These are phyloP conservation scores for Phytopythium aichiense DNA, from an alignment of 352 stramenopile genomes.

Conservation along the genomic window DNA sequence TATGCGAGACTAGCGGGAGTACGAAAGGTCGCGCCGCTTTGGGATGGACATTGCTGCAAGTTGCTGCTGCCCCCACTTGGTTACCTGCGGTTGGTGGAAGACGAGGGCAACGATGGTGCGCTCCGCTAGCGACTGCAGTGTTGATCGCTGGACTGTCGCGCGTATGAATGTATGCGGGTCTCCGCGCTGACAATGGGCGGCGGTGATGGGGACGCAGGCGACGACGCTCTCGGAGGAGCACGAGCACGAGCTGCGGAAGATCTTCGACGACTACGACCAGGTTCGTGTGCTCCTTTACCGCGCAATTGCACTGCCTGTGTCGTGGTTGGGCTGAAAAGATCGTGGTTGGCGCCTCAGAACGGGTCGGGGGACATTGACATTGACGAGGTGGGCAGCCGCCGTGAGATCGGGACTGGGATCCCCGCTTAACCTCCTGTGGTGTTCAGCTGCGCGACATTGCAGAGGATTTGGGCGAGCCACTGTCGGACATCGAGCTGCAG, in stretches of 20 bases:
- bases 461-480: constrained; percentile 65
- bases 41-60: neutral
- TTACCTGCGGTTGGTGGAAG: neutral
- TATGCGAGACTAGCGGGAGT: too few species aligned
- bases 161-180: neutral
- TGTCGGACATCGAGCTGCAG: constrained; percentile 67
- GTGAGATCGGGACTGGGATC: neutral
- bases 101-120: neutral
- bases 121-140: neutral
- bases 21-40: neutral
- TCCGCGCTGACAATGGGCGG: neutral
- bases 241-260: constrained; percentile 65
- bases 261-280: constrained; percentile 77
- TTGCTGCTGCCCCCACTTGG: neutral
- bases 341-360: constrained; percentile 25
- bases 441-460: constrained; percentile 62
- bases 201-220: constrained; percentile 12
- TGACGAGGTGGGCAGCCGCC: constrained; percentile 36
- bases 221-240: constrained; percentile 60
- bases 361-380: constrained; percentile 67
- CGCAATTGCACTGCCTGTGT: neutral
- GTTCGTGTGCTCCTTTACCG: neutral
- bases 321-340: neutral
- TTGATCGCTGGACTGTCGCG: neutral
- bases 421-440: neutral